These are phyloP conservation scores for Myochromella boudieri DNA, from an alignment of 768 basidiomycete genomes.

Conservation along the genomic window DNA sequence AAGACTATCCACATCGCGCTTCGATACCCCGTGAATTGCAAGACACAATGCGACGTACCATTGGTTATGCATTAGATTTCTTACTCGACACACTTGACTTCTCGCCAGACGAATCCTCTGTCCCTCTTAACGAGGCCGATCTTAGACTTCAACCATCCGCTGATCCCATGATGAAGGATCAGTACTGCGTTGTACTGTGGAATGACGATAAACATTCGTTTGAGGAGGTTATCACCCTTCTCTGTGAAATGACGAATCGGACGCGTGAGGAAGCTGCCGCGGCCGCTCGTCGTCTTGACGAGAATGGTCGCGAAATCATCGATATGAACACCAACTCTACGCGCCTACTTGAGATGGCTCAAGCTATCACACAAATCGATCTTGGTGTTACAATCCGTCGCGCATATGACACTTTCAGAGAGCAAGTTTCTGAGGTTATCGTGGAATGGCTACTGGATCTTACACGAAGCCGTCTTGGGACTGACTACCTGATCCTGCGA, in stretches of 20 bases:
- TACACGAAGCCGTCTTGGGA: constrained; percentile 66
- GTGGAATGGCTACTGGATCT: constrained; percentile 87
- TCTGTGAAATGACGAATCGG: constrained; percentile 56
- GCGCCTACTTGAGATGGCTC: constrained; percentile 73
- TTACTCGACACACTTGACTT: constrained; percentile 80
- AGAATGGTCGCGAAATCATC: constrained; percentile 79
- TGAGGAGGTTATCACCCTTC: constrained; percentile 78
- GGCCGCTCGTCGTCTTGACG: constrained; percentile 65
- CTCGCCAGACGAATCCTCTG: constrained; percentile 76
- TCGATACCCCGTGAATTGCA: constrained; percentile 63
- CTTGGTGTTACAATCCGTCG: constrained; percentile 87
- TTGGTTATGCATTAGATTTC: constrained; percentile 80
- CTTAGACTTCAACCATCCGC: constrained; percentile 72
- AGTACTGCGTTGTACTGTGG: constrained; percentile 86
- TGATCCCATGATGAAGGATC: constrained; percentile 78
- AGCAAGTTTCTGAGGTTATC: constrained; percentile 79
- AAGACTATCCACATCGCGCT: constrained; percentile 56
- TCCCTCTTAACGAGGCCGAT: constrained; percentile 66
- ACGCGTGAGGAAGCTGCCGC: constrained; percentile 57
- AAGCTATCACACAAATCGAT: constrained; percentile 82
- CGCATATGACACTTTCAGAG: constrained; percentile 85
- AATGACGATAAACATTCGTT: constrained; percentile 97
- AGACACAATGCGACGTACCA: constrained; percentile 71
- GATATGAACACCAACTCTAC: constrained; percentile 61
- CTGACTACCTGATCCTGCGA: constrained; percentile 65